Percentiles rank a stretch among this genome's conserved stretches.
These are phyloP conservation scores for Colletotrichum cuscutae DNA, from an alignment of 2,329 filamentous ascomycete species.

Conservation along the genomic window DNA sequence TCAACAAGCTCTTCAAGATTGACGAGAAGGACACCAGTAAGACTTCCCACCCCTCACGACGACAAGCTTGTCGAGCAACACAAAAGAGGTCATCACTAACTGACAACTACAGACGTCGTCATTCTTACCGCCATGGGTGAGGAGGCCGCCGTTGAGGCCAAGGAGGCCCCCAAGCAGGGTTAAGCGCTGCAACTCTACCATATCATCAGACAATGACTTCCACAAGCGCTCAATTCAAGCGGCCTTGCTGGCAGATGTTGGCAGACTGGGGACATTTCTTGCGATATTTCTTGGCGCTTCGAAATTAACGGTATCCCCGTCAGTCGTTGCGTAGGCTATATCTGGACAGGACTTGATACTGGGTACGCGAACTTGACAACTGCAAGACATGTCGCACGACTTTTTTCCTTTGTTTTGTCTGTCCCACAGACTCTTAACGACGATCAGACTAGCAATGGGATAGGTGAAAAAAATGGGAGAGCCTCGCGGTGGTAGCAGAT, in stretches of 20 bases:
- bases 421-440: conserved; percentile 44
- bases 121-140: conserved; percentile 97
- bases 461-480: conserved; percentile 48
- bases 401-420: conserved; percentile 52
- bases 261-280: conserved; percentile 42
- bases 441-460: conserved; percentile 38
- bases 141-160: conserved; percentile 90
- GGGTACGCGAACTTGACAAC: conserved; percentile 47
- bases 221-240: conserved; percentile 31
- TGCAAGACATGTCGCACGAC: conserved; percentile 44
- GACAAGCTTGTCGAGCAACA: neutral
- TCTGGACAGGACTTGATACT: conserved; percentile 56
- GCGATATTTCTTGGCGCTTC: conserved; percentile 48
- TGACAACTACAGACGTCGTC: conserved; percentile 75
- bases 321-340: conserved; percentile 54
- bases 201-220: conserved; percentile 29
- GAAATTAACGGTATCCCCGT: conserved; percentile 50
- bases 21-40: conserved; percentile 96
- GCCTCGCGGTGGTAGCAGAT: conserved; percentile 45
- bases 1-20: conserved; percentile 79
- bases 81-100: conserved; percentile 17
- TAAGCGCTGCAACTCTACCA: conserved; percentile 36
- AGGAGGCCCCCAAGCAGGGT: conserved; percentile 78
- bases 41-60: conserved; percentile 49
- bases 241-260: conserved; percentile 34